Conservation (phyloP, 2,329 filamentous ascomycete genomes). For the Sporothrix humicola region DNA sequence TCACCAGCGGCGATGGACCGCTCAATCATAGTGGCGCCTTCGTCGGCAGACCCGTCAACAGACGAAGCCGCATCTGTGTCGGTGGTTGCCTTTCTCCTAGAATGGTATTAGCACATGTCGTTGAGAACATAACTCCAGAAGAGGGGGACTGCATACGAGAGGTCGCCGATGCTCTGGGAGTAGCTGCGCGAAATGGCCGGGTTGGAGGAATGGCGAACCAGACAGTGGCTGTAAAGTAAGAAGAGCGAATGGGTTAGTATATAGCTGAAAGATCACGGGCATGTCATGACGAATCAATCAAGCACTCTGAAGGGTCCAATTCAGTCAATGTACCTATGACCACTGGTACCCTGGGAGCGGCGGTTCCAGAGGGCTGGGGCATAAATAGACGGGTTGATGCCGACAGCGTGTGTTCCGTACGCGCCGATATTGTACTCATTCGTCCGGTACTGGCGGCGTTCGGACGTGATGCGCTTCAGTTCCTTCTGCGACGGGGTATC, state of each 20-base stretch:
- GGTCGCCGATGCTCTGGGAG: background rate
- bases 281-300: background rate
- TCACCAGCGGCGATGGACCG: slow-evolving; percentile 48
- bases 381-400: slow-evolving; percentile 59
- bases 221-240: background rate
- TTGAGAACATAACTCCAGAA: background rate
- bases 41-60: slow-evolving; percentile 55
- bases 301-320: background rate
- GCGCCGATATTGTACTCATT: slow-evolving; percentile 88
- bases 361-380: slow-evolving; percentile 49
- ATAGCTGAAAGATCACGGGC: background rate
- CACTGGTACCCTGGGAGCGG: slow-evolving; percentile 38
- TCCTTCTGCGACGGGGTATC: slow-evolving; percentile 97
- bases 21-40: slow-evolving; percentile 62
- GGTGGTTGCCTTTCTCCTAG: slow-evolving; percentile 49
- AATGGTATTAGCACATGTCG: slow-evolving; percentile 19
- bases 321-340: slow-evolving; percentile 39
- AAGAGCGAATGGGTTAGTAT: background rate
- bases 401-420: slow-evolving; percentile 67
- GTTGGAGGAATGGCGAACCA: slow-evolving; percentile 26
- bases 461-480: slow-evolving; percentile 93
- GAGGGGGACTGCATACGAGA: background rate
- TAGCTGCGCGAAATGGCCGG: slow-evolving; percentile 7
- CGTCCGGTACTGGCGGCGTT: slow-evolving; percentile 92
- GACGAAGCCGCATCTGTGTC: slow-evolving; percentile 52